A percentile compares a stretch with the other conserved stretches of the same genome.
phyloP scores from a whole-genome alignment of 768 basidiomycete species.

The Crassisporium funariophilum region DNA sequence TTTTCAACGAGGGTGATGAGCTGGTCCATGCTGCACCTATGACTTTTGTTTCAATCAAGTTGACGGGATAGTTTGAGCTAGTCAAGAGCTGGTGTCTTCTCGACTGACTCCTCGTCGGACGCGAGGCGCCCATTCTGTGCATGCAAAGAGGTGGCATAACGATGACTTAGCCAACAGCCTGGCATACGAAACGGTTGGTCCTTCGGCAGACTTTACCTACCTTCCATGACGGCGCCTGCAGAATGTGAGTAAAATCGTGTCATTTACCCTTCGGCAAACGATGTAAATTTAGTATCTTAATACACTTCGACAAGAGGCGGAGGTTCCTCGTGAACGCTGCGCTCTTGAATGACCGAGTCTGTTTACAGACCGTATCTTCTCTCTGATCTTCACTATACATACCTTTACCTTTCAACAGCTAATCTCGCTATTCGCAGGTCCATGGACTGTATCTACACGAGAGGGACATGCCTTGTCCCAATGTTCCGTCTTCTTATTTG shows the following conservation, averaged over 20 bases:
- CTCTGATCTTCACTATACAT: slow-evolving; percentile 11
- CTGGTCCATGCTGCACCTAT: no score
- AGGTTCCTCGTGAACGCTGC: slow-evolving; percentile 1
- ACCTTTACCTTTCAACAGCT: not conserved
- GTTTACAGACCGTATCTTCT: slow-evolving; percentile 22
- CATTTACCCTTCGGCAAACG: slow-evolving; percentile 1
- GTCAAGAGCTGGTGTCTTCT: no score
- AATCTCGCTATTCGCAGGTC: not conserved
- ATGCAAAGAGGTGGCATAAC: no score
- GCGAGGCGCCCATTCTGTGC: no score
- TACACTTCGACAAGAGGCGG: slow-evolving; percentile 14
- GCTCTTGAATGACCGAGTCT: slow-evolving; percentile 18
- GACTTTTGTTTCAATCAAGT: no score
- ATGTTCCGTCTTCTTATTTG: no score
- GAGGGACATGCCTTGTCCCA: no score
- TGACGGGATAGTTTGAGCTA: no score
- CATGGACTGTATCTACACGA: not conserved
- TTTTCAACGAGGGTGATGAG: no score
- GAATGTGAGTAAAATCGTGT: not conserved
- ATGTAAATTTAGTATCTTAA: slow-evolving; percentile 15
- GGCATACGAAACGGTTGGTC: no score
- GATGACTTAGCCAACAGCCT: no score
- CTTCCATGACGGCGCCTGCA: not conserved
- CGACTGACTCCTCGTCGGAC: no score
- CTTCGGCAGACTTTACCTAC: not conserved